Percentiles rank a stretch among this genome's conserved stretches.
Evolutionary conservation across 371 early-diverging fungal species (phyloP).

Genomic region (Fennellomyces sp.): DNA sequence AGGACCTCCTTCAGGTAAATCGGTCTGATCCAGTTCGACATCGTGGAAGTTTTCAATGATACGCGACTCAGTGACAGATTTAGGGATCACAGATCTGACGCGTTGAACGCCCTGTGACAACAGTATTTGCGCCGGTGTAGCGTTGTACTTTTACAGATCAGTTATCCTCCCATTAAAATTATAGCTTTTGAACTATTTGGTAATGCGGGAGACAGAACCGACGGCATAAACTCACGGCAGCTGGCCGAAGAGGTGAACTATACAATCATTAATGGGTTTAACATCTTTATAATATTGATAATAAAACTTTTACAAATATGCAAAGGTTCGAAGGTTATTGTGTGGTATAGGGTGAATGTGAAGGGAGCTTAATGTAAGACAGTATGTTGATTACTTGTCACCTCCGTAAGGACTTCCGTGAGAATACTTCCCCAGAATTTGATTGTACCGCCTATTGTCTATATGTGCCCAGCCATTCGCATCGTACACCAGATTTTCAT

Average conservation of each 20-base stretch:
- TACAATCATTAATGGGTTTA: no score
- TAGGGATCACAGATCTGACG: constrained; percentile 55
- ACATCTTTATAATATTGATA: no score
- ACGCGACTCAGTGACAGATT: constrained; percentile 52
- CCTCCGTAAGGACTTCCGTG: neutral
- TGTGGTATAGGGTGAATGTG: no score
- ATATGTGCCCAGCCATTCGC: neutral
- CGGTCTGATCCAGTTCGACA: constrained; percentile 41
- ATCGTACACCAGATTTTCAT: neutral
- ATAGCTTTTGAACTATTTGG: no score
- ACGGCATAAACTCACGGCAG: no score
- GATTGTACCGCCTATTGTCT: neutral
- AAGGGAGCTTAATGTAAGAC: no score
- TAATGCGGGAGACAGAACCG: no score
- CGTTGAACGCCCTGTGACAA: constrained; percentile 80
- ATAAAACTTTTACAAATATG: no score
- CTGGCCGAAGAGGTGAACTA: no score
- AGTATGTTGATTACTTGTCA: neutral
- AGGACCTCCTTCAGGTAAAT: no score
- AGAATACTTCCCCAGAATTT: neutral
- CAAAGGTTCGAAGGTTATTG: no score
- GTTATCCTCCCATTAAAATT: no score
- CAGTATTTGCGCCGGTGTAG: constrained; percentile 75
- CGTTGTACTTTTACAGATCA: constrained; percentile 57
- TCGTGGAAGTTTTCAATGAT: constrained; percentile 56